These are phyloP conservation scores for Torulaspora maleeae DNA, from an alignment of 805 yeast genomes.

Conservation along the genomic window DNA sequence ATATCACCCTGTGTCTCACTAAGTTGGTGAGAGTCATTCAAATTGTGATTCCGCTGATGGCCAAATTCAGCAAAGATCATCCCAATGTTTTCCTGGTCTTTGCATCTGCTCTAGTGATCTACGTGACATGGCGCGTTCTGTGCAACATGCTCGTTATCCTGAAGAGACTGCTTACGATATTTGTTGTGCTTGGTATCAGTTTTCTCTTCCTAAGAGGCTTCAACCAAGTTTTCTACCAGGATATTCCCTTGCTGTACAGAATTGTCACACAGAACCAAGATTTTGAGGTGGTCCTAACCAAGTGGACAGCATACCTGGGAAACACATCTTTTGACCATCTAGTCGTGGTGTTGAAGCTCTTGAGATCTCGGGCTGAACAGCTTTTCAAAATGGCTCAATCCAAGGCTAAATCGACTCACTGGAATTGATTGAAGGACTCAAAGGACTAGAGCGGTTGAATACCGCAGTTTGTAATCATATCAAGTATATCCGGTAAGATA, in stretches of 20 bases:
- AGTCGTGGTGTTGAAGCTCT: neutral
- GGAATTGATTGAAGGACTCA: neutral
- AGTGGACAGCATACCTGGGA: slow-evolving; percentile 13
- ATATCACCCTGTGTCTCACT: slow-evolving; percentile 10
- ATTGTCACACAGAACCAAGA: slow-evolving; percentile 8
- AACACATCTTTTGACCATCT: slow-evolving; percentile 8
- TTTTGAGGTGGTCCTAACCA: slow-evolving; percentile 8
- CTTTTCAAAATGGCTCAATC: neutral
- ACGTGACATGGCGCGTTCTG: slow-evolving; percentile 29
- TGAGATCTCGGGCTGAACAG: slow-evolving; percentile 1
- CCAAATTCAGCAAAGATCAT: slow-evolving; percentile 27
- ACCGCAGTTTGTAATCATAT: neutral
- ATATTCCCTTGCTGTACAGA: slow-evolving; percentile 20
- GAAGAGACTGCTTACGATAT: slow-evolving; percentile 23
- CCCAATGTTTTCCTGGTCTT: slow-evolving; percentile 32
- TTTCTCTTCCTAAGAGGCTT: slow-evolving; percentile 37
- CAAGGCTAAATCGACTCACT: neutral
- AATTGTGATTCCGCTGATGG: slow-evolving; percentile 16
- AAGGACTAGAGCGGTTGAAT: neutral
- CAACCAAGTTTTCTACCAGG: slow-evolving; percentile 19
- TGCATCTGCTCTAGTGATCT: slow-evolving; percentile 19
- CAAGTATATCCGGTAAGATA: neutral
- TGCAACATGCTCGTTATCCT: slow-evolving; percentile 31
- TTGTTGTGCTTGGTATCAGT: slow-evolving; percentile 16
- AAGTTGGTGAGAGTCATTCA: slow-evolving; percentile 19